Conservation (phyloP, 192 early-diverging fungal species). For the Entomortierella beljakovae region DNA sequence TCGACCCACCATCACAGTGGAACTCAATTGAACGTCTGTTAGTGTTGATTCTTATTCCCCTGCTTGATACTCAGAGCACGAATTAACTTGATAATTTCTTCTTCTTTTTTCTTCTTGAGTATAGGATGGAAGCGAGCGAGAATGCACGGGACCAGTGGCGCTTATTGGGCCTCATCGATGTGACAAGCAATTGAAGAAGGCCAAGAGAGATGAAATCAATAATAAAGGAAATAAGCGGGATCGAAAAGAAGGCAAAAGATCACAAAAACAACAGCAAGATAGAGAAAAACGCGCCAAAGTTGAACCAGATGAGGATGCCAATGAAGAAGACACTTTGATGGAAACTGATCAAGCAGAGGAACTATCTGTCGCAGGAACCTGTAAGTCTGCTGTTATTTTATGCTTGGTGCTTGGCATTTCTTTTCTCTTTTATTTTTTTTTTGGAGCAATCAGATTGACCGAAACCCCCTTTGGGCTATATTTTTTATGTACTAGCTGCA, state of each 20-base stretch:
- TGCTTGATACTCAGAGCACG: background rate
- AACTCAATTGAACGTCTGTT: too few relatives aligned
- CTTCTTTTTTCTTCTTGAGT: background rate
- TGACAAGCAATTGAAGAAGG: slow-evolving; percentile 60
- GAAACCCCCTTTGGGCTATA: background rate
- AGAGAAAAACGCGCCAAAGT: slow-evolving; percentile 61
- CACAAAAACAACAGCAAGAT: slow-evolving; percentile 38
- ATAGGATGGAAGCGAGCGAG: slow-evolving; percentile 82
- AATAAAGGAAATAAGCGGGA: slow-evolving; percentile 57
- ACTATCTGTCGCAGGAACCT: slow-evolving; percentile 28
- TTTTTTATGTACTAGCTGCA: slow-evolving; percentile 2
- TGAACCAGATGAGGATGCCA: slow-evolving; percentile 33
- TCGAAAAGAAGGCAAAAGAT: slow-evolving; percentile 54
- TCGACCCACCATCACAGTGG: background rate
- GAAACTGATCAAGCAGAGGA: slow-evolving; percentile 51
- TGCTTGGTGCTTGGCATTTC: background rate
- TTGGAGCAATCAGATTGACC: background rate
- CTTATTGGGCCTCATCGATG: slow-evolving; percentile 77
- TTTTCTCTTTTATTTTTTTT: slow-evolving; percentile 1
- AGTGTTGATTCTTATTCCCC: background rate
- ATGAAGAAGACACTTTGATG: slow-evolving; percentile 48
- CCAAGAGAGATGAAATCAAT: slow-evolving; percentile 44
- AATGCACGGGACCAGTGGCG: slow-evolving; percentile 78
- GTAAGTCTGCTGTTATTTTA: slow-evolving; percentile 19
- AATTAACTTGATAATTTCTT: background rate